These are phyloP conservation scores for Eucalyptus rudis DNA, from an alignment of 345 rosid species.

Conservation along the genomic window DNA sequence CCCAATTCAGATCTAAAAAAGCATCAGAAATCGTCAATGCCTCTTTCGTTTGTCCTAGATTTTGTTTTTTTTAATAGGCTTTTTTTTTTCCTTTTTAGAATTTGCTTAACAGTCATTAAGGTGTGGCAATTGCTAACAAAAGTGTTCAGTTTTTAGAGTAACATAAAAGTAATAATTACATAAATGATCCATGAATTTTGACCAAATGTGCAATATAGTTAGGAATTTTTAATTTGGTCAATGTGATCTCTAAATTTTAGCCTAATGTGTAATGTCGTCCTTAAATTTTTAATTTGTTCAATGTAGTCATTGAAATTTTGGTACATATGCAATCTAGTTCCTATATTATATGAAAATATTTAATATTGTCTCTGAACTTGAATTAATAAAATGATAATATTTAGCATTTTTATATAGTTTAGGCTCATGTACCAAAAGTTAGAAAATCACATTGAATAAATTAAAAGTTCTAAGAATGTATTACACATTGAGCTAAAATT, in stretches of 20 bases:
- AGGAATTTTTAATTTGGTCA: background rate
- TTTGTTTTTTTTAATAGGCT: background rate
- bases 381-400: too few relatives aligned
- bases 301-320: too few relatives aligned
- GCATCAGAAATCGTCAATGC: background rate
- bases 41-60: background rate
- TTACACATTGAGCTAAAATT: too few relatives aligned
- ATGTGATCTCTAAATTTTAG: rapidly evolving
- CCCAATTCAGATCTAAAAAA: background rate
- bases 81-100: background rate
- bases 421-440: background rate
- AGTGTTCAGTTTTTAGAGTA: background rate
- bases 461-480: rapidly evolving
- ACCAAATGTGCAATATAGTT: background rate
- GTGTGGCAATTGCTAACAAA: background rate
- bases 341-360: too few relatives aligned
- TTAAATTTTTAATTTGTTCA: too few relatives aligned
- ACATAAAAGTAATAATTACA: background rate
- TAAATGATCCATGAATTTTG: background rate
- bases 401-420: too few relatives aligned
- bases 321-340: background rate
- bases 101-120: background rate
- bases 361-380: rapidly evolving
- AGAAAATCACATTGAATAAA: too few relatives aligned
- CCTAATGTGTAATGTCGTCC: background rate